A percentile compares a stretch with the other conserved stretches of the same genome.
These are phyloP conservation scores for Tricholoma bakamatsutake DNA, from an alignment of 768 basidiomycete species.

Conservation along the genomic window DNA sequence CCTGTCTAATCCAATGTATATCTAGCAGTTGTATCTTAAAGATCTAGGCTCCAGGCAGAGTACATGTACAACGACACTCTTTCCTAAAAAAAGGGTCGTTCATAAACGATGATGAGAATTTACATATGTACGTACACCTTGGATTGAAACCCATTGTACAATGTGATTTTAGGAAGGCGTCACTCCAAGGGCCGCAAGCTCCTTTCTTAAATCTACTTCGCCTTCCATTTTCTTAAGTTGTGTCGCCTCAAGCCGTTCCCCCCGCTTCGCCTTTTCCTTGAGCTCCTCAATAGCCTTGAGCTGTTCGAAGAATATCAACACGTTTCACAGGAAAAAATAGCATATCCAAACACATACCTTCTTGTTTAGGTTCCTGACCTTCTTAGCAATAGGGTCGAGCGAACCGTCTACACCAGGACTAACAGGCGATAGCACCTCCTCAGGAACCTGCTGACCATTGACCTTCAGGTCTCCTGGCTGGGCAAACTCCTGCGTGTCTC, in stretches of 20 bases:
- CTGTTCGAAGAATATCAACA: constrained; percentile 31
- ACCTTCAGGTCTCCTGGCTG: constrained; percentile 9
- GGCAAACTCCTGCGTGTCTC: constrained; percentile 10
- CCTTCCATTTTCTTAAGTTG: constrained; percentile 97
- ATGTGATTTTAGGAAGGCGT: not conserved
- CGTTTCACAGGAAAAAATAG: not conserved
- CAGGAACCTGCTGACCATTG: constrained; percentile 11
- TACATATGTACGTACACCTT: no score
- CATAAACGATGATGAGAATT: no score
- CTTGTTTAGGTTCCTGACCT: constrained; percentile 91
- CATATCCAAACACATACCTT: constrained; percentile 52
- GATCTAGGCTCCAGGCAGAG: no score
- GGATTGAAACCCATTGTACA: no score
- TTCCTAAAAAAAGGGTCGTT: no score
- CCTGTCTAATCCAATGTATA: no score
- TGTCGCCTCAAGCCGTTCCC: constrained; percentile 90
- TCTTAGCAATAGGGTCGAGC: constrained; percentile 85
- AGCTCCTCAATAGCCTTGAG: constrained; percentile 98
- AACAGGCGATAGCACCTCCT: constrained; percentile 33
- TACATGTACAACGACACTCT: no score
- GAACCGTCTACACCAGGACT: constrained; percentile 50
- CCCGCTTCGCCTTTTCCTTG: constrained; percentile 85
- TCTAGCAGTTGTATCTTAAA: no score
- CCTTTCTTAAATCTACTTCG: constrained; percentile 78
- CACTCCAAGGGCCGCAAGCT: constrained; percentile 46